Conservation (phyloP, 164 flowering plant species). For the Sedum album region DNA sequence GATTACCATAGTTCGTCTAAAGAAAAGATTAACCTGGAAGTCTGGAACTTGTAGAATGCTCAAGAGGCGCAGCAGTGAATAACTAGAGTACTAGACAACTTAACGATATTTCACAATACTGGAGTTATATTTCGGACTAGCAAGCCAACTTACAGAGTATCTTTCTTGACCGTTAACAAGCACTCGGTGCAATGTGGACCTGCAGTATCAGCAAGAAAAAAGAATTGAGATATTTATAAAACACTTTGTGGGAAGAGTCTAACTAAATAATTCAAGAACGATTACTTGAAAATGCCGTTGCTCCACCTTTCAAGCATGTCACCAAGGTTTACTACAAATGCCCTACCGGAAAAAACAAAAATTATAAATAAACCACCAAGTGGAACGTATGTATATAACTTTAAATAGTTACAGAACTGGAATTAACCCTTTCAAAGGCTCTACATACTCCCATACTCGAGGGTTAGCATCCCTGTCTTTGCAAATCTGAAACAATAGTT, state of each 20-base stretch:
- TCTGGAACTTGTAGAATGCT: too few species aligned
- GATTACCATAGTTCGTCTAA: neutral
- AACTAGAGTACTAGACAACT: neutral
- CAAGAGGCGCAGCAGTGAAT: neutral
- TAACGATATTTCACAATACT: neutral
- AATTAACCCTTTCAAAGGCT: conserved; percentile 78
- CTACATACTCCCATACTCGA: conserved; percentile 72
- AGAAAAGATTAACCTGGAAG: too few species aligned
- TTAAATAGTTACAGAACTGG: neutral
- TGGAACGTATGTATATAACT: too few species aligned
- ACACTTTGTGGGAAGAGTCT: neutral
- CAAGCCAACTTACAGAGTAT: conserved; percentile 69
- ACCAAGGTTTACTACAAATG: conserved; percentile 91
- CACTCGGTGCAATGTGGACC: conserved; percentile 94
- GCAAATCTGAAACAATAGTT: conserved; percentile 53
- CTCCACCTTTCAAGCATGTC: conserved; percentile 99
- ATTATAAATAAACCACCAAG: neutral
- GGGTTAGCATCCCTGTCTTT: conserved; percentile 75
- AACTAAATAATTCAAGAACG: neutral
- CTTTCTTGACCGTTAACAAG: conserved; percentile 72
- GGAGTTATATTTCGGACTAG: neutral
- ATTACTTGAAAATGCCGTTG: conserved; percentile 80
- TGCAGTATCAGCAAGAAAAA: conserved; percentile 18
- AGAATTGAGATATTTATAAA: neutral
- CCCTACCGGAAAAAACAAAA: conserved; percentile 24